Evolutionary conservation across 2,329 filamentous ascomycete species (phyloP).

Genomic region (Fusarium pininemorale): DNA sequence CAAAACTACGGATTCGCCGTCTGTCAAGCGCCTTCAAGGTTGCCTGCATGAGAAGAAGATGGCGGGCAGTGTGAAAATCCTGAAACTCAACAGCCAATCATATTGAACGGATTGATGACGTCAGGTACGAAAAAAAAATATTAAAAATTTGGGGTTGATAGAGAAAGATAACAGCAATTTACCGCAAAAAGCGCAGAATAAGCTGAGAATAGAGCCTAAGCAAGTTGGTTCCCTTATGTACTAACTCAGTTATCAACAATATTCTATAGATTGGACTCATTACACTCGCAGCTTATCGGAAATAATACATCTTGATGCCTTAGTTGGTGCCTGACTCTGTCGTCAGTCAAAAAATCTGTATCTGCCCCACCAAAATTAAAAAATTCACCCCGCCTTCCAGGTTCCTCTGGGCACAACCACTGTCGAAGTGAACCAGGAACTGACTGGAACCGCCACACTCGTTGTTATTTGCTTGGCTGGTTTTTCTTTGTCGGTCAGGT

Average conservation of each 20-base stretch:
- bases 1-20: conserved; percentile 28
- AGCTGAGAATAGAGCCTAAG: background rate
- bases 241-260: background rate
- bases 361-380: conserved; percentile 50
- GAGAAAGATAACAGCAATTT: background rate
- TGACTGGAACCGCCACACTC: conserved; percentile 43
- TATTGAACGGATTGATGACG: conserved; percentile 35
- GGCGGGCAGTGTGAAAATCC: conserved; percentile 31
- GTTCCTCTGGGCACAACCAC: conserved; percentile 35
- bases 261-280: background rate
- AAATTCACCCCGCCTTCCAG: conserved; percentile 52
- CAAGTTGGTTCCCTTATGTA: accelerated
- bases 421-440: conserved; percentile 36
- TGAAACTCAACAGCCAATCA: conserved; percentile 35
- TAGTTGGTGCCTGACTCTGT: conserved; percentile 50
- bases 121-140: conserved; percentile 24
- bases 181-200: background rate
- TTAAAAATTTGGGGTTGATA: background rate
- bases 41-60: conserved; percentile 15
- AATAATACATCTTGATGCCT: conserved; percentile 43
- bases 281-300: background rate
- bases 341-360: conserved; percentile 49
- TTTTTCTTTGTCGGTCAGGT: conserved; percentile 38
- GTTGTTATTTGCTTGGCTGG: conserved; percentile 38
- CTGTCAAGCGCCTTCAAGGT: conserved; percentile 24